phyloP scores from a whole-genome alignment of 2,329 filamentous ascomycete species.

The Emericellopsis cladophorae region DNA sequence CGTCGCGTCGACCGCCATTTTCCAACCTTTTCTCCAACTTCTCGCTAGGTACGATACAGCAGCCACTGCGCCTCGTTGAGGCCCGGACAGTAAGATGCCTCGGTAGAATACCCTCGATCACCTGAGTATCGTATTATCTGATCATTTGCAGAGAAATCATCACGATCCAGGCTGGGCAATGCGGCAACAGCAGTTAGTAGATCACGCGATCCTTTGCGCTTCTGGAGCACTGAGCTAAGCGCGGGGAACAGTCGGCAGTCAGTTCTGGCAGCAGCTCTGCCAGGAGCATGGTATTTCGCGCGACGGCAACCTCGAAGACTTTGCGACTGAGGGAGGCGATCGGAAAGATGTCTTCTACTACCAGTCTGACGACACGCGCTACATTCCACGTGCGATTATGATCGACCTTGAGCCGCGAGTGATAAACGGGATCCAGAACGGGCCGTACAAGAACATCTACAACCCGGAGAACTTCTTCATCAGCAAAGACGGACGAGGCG shows the following conservation, averaged over 20 bases:
- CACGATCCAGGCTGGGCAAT: slow-evolving; percentile 96
- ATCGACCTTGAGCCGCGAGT: slow-evolving; percentile 91
- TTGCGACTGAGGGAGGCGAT: slow-evolving; percentile 94
- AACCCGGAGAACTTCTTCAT: slow-evolving; percentile 99
- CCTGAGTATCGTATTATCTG: too few relatives aligned
- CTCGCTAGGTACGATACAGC: too few relatives aligned
- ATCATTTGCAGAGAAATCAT: slow-evolving; percentile 73
- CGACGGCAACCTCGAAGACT: slow-evolving; percentile 93
- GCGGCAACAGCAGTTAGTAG: slow-evolving; percentile 92
- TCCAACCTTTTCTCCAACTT: too few relatives aligned
- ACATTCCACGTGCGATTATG: slow-evolving; percentile 91
- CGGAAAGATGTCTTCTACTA: slow-evolving; percentile 99
- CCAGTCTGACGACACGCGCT: slow-evolving; percentile 96
- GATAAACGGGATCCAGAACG: slow-evolving; percentile 83
- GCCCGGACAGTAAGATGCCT: slow-evolving; percentile 4
- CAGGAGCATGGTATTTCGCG: slow-evolving; percentile 96
- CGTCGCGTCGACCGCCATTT: slow-evolving; percentile 1
- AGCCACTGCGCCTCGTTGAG: not conserved
- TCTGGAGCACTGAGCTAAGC: not conserved
- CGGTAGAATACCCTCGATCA: not conserved
- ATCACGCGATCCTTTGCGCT: not conserved
- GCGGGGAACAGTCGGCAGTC: slow-evolving; percentile 63
- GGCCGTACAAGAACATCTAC: slow-evolving; percentile 96
- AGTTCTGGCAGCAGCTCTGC: slow-evolving; percentile 98
- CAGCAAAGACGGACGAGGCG: slow-evolving; percentile 83